Evolutionary conservation across 75 land plant species (phyloP).

Genomic region (Adiantum capillusveneris): DNA sequence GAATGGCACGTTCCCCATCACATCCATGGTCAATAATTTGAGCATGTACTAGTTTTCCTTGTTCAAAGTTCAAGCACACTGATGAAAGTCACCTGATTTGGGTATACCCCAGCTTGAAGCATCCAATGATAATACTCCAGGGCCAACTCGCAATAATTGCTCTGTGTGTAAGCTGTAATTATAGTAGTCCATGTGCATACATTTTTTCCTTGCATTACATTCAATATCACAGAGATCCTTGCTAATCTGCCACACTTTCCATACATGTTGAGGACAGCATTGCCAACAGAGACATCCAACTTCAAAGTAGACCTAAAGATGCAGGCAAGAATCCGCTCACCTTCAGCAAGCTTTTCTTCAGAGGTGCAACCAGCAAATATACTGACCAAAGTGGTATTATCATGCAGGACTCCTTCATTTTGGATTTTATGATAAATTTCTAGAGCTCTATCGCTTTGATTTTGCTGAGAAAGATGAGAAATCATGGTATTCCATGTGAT

Average conservation of each 20-base stretch:
- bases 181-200: constrained; percentile 55
- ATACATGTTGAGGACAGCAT: constrained; percentile 50
- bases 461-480: constrained; percentile 35
- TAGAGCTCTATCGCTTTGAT: constrained; percentile 25
- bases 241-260: constrained; percentile 37
- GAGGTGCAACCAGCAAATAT: constrained; percentile 52
- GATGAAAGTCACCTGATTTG: constrained; percentile 34
- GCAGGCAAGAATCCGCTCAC: constrained; percentile 26
- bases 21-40: constrained; percentile 14
- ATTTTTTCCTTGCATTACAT: constrained; percentile 27
- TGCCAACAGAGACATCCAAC: constrained; percentile 30
- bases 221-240: constrained; percentile 25
- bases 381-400: constrained; percentile 40
- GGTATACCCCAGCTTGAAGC: constrained; percentile 14
- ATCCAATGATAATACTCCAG: constrained; percentile 23
- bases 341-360: constrained; percentile 23
- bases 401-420: constrained; percentile 21
- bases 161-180: constrained; percentile 36
- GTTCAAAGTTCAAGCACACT: constrained; percentile 24
- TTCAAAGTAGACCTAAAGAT: constrained; percentile 17
- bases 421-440: constrained; percentile 29
- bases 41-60: constrained; percentile 33
- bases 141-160: constrained; percentile 18
- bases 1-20: constrained; percentile 19
- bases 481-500: constrained; percentile 42